Evolutionary conservation across 2,329 filamentous ascomycete species (phyloP).

Genomic region (Aspergillaceae sp.): DNA sequence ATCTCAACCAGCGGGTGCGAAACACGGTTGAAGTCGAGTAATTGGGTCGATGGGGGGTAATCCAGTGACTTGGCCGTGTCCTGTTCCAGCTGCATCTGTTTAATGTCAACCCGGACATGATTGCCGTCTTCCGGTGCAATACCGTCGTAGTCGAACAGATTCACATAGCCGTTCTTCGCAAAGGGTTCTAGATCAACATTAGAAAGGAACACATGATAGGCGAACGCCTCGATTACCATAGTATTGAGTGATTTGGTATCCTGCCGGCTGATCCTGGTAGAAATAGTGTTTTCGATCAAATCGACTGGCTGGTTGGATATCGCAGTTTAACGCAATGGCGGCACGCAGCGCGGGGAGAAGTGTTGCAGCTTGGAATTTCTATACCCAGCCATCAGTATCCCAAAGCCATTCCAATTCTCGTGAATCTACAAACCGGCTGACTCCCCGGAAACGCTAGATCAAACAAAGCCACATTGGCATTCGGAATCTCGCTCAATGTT

Average conservation of each 20-base stretch:
- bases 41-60: conserved; percentile 61
- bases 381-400: not conserved
- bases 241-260: conserved; percentile 97
- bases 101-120: conserved; percentile 67
- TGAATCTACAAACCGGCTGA: conserved; percentile 52
- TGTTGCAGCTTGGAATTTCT: conserved; percentile 68
- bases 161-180: conserved; percentile 62
- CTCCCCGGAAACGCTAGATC: conserved; percentile 83
- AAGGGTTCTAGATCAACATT: conserved; percentile 43
- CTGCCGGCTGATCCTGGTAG: conserved; percentile 93
- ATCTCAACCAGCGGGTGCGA: conserved; percentile 89
- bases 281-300: conserved; percentile 99
- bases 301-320: conserved; percentile 64
- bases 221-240: conserved; percentile 45
- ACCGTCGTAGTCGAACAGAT: conserved; percentile 65
- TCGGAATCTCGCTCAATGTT: conserved; percentile 60
- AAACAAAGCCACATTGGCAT: conserved; percentile 81
- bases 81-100: conserved; percentile 94
- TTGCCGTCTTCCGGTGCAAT: conserved; percentile 66
- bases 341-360: conserved; percentile 85
- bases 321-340: conserved; percentile 73
- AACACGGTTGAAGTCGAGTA: conserved; percentile 90
- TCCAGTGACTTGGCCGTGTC: conserved; percentile 92
- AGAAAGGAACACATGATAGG: not conserved
- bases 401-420: not conserved